phyloP scores from a whole-genome alignment of 768 basidiomycete genomes.

The Filobasidium wieringae region DNA sequence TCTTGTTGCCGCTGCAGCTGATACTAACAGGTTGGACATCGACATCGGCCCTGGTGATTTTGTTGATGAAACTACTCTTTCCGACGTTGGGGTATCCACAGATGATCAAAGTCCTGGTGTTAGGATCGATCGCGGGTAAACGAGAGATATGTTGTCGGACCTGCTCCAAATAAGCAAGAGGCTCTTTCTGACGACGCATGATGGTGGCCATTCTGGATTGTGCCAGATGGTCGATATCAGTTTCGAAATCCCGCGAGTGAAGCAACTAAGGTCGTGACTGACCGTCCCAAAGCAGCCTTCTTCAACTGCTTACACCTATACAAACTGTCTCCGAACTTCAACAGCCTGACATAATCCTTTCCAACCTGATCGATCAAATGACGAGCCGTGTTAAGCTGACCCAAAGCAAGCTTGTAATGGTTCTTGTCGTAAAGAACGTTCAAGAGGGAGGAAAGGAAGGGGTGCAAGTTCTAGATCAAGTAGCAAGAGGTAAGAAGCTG shows the following conservation, averaged over 20 bases:
- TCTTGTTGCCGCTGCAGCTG: neutral
- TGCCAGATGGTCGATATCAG: neutral
- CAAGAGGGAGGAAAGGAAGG: constrained; percentile 86
- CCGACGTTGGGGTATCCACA: constrained; percentile 99
- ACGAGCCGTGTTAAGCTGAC: constrained; percentile 85
- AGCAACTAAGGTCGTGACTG: constrained; percentile 33
- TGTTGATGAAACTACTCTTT: constrained; percentile 99
- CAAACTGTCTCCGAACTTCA: constrained; percentile 95
- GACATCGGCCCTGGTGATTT: constrained; percentile 96
- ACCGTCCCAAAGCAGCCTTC: constrained; percentile 92
- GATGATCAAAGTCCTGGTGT: constrained; percentile 90
- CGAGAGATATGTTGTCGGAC: constrained; percentile 98
- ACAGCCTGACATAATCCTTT: constrained; percentile 89
- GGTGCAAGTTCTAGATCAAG: constrained; percentile 66
- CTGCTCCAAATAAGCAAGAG: constrained; percentile 94
- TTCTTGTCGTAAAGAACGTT: constrained; percentile 99
- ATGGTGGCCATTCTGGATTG: constrained; percentile 81
- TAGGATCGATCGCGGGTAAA: constrained; percentile 95
- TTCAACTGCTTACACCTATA: constrained; percentile 99
- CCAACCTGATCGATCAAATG: constrained; percentile 95
- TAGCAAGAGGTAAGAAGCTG: neutral
- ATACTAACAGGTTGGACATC: constrained; percentile 71
- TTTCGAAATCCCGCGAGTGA: neutral
- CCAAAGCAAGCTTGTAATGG: constrained; percentile 96
- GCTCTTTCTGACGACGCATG: constrained; percentile 97